Conservation (phyloP, 306 rosid genomes). For the Rosa rugosa region DNA sequence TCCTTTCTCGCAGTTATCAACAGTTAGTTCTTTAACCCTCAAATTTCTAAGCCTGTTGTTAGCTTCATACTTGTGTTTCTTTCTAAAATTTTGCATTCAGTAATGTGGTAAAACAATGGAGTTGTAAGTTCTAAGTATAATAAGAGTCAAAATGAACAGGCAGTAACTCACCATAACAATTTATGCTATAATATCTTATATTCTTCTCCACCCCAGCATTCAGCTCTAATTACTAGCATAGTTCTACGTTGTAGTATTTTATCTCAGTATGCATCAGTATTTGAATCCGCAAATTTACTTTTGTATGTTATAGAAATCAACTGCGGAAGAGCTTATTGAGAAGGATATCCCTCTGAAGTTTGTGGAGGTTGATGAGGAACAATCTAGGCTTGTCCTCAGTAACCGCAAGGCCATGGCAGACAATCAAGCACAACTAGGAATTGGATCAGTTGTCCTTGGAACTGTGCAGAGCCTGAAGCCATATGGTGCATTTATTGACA, state of each 20-base stretch:
- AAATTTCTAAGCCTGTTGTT: conserved; percentile 1
- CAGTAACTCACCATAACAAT: background rate
- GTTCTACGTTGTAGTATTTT: background rate
- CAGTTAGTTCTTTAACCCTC: conserved; percentile 59
- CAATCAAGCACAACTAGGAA: conserved; percentile 94
- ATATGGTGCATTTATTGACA: conserved; percentile 93
- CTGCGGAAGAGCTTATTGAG: conserved; percentile 85
- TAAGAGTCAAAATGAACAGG: background rate
- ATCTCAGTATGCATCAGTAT: background rate
- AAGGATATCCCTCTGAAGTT: conserved; percentile 90
- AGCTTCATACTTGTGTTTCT: background rate
- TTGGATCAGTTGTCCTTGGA: conserved; percentile 94
- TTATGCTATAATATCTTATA: background rate
- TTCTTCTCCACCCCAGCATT: background rate
- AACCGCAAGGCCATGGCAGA: conserved; percentile 97
- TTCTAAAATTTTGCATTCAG: background rate
- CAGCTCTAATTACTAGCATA: background rate
- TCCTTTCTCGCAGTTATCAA: conserved; percentile 92
- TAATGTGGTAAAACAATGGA: background rate
- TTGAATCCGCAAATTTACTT: conserved; percentile 13
- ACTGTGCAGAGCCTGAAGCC: conserved; percentile 92
- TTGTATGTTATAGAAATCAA: conserved; percentile 48
- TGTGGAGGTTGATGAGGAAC: conserved; percentile 97
- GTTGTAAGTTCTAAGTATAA: background rate
- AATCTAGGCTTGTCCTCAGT: conserved; percentile 84